Evolutionary conservation across 306 rosid genomes (phyloP), one percentile per base, ranked within the genome.

Genomic region (Erythrophleum fordii): DNA sequence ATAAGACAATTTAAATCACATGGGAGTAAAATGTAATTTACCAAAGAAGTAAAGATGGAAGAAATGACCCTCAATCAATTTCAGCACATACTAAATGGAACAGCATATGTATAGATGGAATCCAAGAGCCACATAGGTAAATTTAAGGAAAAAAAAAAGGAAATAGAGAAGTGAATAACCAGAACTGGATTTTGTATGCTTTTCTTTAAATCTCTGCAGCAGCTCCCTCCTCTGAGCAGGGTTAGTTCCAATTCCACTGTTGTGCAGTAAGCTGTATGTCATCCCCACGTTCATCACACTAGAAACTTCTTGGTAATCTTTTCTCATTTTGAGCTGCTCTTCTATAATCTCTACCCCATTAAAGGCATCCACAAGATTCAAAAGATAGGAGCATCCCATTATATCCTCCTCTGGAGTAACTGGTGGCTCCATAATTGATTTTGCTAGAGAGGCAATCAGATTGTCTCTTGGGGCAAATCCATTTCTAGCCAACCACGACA

Each of bases 211-310:
- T 83, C 91, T 92, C 83, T 83, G 81, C 79, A 93, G 87, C 68
- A 95, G 83, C 89, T 89, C 92, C 89, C 91, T 89, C 79, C 96
- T 89, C 83, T 81, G 90, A 48, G 77, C 52, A 83, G 97, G 90
- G 82, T 86, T 86, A 83, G 90, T 89, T 82, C 85, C 93, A 46
- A 89, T 81, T 81, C 90, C 90, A 60, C 92, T 89, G 89, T 89
- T 91, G 83, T 92, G 95, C 29, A 93, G 81, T 75, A 92, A 89
- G 88, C 97, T 82, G 85, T 95, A 95, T 6, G 90, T 76, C 97
- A 95, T 90, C 76, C 99, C 99, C 73, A 95, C 97, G 81, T 89
- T 89, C 97, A 93, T 93, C 78, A 93, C 85, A 89, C 94, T 90
- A 81, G 85, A 86, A 70, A 88, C 85, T 86, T 93, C 96, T 72